phyloP scores from a whole-genome alignment of 352 stramenopile species.

The Peronospora destructor region DNA sequence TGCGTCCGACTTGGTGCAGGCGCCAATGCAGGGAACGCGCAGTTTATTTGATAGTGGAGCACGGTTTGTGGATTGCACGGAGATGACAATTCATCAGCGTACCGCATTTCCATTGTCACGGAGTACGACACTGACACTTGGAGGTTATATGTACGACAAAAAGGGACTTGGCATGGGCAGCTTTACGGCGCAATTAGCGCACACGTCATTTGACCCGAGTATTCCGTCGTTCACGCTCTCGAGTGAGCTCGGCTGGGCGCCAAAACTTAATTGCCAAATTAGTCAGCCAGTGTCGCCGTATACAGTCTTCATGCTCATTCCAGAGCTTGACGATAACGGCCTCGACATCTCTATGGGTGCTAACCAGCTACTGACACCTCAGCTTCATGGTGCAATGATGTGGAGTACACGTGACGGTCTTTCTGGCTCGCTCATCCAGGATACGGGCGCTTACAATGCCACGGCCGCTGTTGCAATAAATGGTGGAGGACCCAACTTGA shows the following conservation, averaged over 20 bases:
- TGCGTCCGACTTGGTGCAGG: conserved; percentile 61
- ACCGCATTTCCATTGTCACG: conserved; percentile 57
- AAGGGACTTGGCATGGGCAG: conserved; percentile 60
- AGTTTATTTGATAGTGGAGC: conserved; percentile 41
- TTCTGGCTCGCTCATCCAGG: conserved; percentile 51
- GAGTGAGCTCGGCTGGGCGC: conserved; percentile 70
- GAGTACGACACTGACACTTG: conserved; percentile 53
- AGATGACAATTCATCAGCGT: conserved; percentile 79
- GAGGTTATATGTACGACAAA: conserved; percentile 83
- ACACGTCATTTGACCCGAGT: conserved; percentile 60
- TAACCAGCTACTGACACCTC: conserved; percentile 53
- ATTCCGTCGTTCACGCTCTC: conserved; percentile 51
- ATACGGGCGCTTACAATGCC: conserved; percentile 35
- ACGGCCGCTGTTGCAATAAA: conserved; percentile 44
- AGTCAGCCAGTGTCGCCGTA: conserved; percentile 62
- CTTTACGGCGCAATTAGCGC: conserved; percentile 56
- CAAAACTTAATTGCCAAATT: conserved; percentile 69
- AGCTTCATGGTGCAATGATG: conserved; percentile 74
- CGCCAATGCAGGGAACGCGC: conserved; percentile 49
- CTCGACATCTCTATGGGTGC: conserved; percentile 65
- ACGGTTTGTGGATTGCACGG: conserved; percentile 49
- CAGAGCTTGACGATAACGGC: conserved; percentile 61
- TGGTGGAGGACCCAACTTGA: conserved; percentile 43
- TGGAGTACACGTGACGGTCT: conserved; percentile 73
- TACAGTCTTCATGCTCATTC: conserved; percentile 70